Base-by-base conservation (phyloP, 2,329 filamentous ascomycete species). In the Fragosphaeria purpurea region DNA sequence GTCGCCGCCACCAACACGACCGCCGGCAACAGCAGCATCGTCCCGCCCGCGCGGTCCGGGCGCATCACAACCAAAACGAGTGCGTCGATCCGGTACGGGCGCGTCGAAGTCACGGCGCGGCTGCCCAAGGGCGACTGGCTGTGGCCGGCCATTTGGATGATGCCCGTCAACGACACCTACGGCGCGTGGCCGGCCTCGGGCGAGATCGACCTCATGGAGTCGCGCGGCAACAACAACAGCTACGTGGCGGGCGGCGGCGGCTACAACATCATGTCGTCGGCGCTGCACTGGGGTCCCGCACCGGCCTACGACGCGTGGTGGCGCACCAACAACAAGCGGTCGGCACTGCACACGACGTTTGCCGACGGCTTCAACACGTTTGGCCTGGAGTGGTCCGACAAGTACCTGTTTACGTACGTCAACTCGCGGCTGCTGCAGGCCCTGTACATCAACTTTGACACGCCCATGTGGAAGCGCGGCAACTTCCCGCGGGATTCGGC, bases 91-190 rank as follows among this genome's bases (percentile, higher is more conserved):
- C 87, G 82, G 66, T 94, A 86, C 62, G 88, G 88, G 45, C 84
- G 86, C 42, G 76, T 94, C 48, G 86, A 94, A 63, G 86, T 94
- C 5, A 81, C 76, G 1, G 88, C 88, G 32, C 83, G 83, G 66
- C 69, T 93, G 33, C 86, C 88, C 5, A 66, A 72, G 45, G 88
- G 88, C 49, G 87, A 93, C 68, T 93, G 88, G 88, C 75, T 94
- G 9, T 93, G 88, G 88, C 88, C 88, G 2, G 86, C 86, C n/a
- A 91, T 94, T 60, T 90, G 86, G 85, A 86, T 94, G 85, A 73
- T 93, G 71, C 88, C 88, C 1, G 80, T 79, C 44, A 72, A 83
- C 42, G 74, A 81, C 49, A 81, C 71, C 0, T 94, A 93, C 63
- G 88, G 88, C 1, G 60, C 74, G 1, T 94, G 88, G 88, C 88